Evolutionary conservation across 306 rosid genomes (phyloP).

Genomic region (Sindora glabra): DNA sequence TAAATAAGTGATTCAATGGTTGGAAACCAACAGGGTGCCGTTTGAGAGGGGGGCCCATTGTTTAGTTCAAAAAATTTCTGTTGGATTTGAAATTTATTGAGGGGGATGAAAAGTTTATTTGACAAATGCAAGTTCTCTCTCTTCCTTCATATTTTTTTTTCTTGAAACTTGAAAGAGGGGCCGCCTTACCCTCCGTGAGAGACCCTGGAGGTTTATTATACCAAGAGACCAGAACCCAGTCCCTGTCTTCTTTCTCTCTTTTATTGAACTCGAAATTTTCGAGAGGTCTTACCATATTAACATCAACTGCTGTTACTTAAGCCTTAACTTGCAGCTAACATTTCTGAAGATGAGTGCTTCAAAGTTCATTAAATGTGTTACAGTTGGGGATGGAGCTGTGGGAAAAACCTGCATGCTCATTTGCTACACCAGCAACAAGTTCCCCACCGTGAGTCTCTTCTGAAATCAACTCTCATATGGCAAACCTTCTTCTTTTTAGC

Average conservation of each 20-base stretch:
- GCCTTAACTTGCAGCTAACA: constrained; percentile 7
- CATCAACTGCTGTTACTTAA: neutral
- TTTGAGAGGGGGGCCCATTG: constrained; percentile 54
- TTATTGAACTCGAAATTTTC: constrained; percentile 10
- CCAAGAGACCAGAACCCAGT: neutral
- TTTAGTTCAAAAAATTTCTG: constrained; percentile 41
- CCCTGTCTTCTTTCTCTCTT: constrained; percentile 10
- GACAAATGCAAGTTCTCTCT: constrained; percentile 32
- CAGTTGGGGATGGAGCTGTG: constrained; percentile 99
- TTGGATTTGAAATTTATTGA: constrained; percentile 51
- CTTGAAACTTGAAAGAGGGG: constrained; percentile 32
- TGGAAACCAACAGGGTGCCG: constrained; percentile 48
- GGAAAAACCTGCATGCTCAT: constrained; percentile 99
- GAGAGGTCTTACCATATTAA: constrained; percentile 1
- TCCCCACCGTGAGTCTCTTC: constrained; percentile 65
- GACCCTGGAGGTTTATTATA: constrained; percentile 19
- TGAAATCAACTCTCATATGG: neutral
- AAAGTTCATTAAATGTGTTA: constrained; percentile 96
- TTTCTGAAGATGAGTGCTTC: constrained; percentile 75
- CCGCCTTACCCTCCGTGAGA: constrained; percentile 9
- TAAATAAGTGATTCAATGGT: too few relatives aligned
- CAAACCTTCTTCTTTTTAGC: constrained; percentile 1
- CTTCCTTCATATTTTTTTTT: neutral
- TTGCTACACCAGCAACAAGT: constrained; percentile 96
- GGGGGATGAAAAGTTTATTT: constrained; percentile 41